Evolutionary conservation across 2,329 filamentous ascomycete genomes (phyloP).

Genomic region (Phialophora verrucosa): DNA sequence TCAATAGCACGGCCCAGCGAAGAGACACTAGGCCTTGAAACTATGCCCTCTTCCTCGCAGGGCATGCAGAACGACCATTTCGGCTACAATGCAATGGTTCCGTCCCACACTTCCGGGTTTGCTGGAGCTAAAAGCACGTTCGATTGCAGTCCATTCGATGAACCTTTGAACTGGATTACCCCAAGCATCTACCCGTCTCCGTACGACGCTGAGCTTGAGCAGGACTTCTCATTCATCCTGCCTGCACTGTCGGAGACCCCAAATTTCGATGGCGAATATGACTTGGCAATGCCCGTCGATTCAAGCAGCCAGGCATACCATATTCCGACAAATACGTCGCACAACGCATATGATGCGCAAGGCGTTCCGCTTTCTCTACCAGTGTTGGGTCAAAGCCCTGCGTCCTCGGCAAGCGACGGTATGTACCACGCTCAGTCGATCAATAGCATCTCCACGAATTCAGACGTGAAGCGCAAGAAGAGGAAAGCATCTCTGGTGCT

Average conservation of each 20-base stretch:
- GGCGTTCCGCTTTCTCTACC: conserved; percentile 14
- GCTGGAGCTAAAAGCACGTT: conserved; percentile 36
- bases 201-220: conserved; percentile 48
- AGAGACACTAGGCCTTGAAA: neutral
- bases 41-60: neutral
- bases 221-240: conserved; percentile 41
- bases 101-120: conserved; percentile 21
- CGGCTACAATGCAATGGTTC: conserved; percentile 6
- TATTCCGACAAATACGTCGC: conserved; percentile 52
- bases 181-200: conserved; percentile 46
- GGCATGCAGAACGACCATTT: conserved; percentile 21
- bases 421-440: conserved; percentile 19
- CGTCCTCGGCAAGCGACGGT: conserved; percentile 35
- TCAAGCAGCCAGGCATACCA: conserved; percentile 20
- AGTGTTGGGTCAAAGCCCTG: conserved; percentile 30
- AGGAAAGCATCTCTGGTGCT: conserved; percentile 27
- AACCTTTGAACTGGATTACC: conserved; percentile 48
- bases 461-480: conserved; percentile 32
- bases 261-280: conserved; percentile 29
- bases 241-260: conserved; percentile 27
- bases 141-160: conserved; percentile 45
- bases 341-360: conserved; percentile 43
- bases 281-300: conserved; percentile 24
- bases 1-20: neutral
- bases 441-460: conserved; percentile 14